Evolutionary conservation across 2,329 filamentous ascomycete species (phyloP), one percentile per base, ranked within the genome.

Genomic region (Biscogniauxia mediterranea): DNA sequence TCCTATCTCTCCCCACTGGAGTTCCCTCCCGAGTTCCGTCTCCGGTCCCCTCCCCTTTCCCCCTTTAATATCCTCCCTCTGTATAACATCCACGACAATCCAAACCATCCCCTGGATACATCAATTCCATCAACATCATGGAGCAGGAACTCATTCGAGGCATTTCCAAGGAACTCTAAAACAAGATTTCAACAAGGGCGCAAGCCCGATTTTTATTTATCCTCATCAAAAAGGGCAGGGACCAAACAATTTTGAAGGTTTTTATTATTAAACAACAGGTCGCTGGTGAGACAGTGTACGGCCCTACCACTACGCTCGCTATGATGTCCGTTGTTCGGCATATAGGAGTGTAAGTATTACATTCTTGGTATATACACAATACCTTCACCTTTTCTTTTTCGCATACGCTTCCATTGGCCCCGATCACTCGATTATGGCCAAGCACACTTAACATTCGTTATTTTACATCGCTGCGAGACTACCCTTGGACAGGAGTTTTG

Each of bases 181-280:
- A 61, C 55, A 66, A 71, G 67, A 69, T 67, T 57, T 65, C 60
- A 61, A 68, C 28, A 46, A 68, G 58, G 69, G 69, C 69, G 69
- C 69, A 57, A 71, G 69, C 69, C 69, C 64, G 63, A 13, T 53
- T 61, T 58, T 52, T 61, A 57, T 55, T 42, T 57, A 61, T 60
- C n/a, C n/a, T 63, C 61, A 63, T 54, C 51, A 64, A 59, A 69
- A 52, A 67, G 62, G 64, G 66, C 66, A 64, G 65, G 65, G 52
- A 66, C 64, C 65, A 63, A 58, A 64, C 25, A 2, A 13, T 64
- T 66, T 59, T 63, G 59, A 55, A 63, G 61, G 64, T 65, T 65
- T 63, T 54, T 56, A 49, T 59, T 32, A 58, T 23, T 5, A 23
- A 23, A 59, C 56, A 42, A 52, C 21, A 54, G 57, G 61, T 65